These are phyloP conservation scores for Buxus sempervirens DNA, from an alignment of 164 flowering plant species.

Conservation along the genomic window DNA sequence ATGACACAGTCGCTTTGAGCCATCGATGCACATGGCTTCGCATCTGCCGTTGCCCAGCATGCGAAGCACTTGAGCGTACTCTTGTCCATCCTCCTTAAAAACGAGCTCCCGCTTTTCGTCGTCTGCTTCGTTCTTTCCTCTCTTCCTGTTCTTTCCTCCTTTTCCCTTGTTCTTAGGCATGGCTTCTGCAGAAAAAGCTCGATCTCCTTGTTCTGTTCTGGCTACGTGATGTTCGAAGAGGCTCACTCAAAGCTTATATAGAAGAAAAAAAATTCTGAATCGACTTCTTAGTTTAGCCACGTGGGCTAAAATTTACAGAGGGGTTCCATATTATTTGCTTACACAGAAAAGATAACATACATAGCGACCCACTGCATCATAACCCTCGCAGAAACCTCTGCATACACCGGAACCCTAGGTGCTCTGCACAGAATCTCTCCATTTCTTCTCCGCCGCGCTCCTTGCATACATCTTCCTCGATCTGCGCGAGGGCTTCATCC, in stretches of 20 bases:
- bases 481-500: slow-evolving; percentile 48
- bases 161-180: slow-evolving; percentile 38
- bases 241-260: too few species aligned
- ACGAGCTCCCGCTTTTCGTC: slow-evolving; percentile 33
- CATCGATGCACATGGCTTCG: background rate
- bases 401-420: slow-evolving; percentile 69
- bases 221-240: too few species aligned
- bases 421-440: slow-evolving; percentile 71
- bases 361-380: too few species aligned
- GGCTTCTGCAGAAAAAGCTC: background rate
- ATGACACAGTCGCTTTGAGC: background rate
- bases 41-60: slow-evolving; percentile 13
- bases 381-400: slow-evolving; percentile 58
- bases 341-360: too few species aligned
- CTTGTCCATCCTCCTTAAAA: slow-evolving; percentile 32
- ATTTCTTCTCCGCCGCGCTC: slow-evolving; percentile 55
- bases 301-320: background rate
- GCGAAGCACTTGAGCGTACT: slow-evolving; percentile 30
- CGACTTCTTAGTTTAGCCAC: background rate
- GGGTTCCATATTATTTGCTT: too few species aligned
- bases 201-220: too few species aligned
- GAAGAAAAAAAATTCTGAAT: too few species aligned
- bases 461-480: slow-evolving; percentile 43
- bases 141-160: slow-evolving; percentile 33
- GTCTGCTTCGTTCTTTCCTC: slow-evolving; percentile 35